These are phyloP conservation scores for Acer yangbiense DNA, from an alignment of 345 rosid species.

Conservation along the genomic window DNA sequence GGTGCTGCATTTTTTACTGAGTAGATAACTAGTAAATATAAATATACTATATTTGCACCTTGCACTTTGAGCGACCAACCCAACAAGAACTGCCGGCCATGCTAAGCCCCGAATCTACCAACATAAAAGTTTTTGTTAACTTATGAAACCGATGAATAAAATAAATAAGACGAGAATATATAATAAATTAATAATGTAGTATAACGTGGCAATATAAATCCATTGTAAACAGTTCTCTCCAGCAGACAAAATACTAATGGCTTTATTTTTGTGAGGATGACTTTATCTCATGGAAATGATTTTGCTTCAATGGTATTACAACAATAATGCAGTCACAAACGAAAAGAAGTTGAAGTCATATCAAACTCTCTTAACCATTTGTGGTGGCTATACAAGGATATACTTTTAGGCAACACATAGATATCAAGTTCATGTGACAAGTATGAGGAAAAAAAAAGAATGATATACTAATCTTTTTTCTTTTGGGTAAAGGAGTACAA, in stretches of 20 bases:
- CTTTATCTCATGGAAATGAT: neutral
- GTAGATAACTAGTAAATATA: neutral
- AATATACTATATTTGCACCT: constrained; percentile 46
- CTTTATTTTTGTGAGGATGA: neutral
- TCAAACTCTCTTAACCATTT: too few relatives aligned
- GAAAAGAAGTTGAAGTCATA: too few relatives aligned
- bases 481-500: too few relatives aligned
- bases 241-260: constrained; percentile 7
- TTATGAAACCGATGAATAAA: constrained; percentile 7
- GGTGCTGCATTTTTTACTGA: neutral
- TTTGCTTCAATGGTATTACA: neutral
- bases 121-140: constrained; percentile 25
- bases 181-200: constrained; percentile 1
- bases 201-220: neutral
- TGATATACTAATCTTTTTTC: too few relatives aligned
- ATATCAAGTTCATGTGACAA: too few relatives aligned
- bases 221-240: neutral
- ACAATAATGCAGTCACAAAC: neutral
- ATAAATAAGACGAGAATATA: neutral
- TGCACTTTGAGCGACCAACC: constrained; percentile 98
- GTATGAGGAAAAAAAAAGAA: too few relatives aligned
- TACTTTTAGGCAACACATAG: too few relatives aligned
- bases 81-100: constrained; percentile 92
- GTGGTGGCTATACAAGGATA: too few relatives aligned
- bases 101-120: constrained; percentile 86